Percentiles rank a stretch among this genome's conserved stretches.
Evolutionary conservation across 2,329 filamentous ascomycete species (phyloP).

Genomic region (Juglanconis juglandina): DNA sequence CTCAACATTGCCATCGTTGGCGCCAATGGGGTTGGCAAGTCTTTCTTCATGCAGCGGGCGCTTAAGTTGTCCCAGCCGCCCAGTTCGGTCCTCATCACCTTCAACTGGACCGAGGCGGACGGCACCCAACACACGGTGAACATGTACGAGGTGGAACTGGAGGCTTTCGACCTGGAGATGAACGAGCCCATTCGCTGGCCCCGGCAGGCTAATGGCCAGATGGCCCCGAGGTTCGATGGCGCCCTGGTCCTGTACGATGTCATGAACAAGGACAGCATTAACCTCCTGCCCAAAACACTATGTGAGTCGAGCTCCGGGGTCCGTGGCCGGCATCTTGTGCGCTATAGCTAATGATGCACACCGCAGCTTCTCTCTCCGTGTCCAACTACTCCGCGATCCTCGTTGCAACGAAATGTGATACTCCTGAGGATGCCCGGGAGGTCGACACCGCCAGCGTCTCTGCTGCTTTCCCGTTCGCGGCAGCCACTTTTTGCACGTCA

Average conservation of each 20-base stretch:
- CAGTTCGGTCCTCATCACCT: conserved; percentile 48
- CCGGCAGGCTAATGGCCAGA: conserved; percentile 65
- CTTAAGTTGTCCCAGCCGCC: conserved; percentile 53
- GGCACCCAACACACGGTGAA: conserved; percentile 56
- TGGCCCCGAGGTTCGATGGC: conserved; percentile 74
- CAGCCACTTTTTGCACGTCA: conserved; percentile 73
- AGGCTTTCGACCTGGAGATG: conserved; percentile 60
- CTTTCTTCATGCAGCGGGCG: conserved; percentile 63
- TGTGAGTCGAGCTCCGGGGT: conserved; percentile 54
- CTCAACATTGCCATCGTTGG: conserved; percentile 67
- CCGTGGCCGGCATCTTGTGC: not conserved
- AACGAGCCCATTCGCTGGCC: conserved; percentile 62
- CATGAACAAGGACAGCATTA: conserved; percentile 70
- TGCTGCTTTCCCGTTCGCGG: conserved; percentile 62
- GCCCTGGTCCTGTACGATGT: conserved; percentile 87
- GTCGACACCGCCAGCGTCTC: conserved; percentile 66
- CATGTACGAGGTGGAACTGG: conserved; percentile 63
- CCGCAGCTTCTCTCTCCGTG: conserved; percentile 67
- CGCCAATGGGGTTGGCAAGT: conserved; percentile 64
- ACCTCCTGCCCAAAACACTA: conserved; percentile 70
- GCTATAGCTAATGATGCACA: conserved; percentile 9
- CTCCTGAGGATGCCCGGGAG: conserved; percentile 65
- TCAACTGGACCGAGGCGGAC: conserved; percentile 56
- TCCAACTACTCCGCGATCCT: conserved; percentile 73
- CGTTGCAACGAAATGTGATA: conserved; percentile 88